Conservation (phyloP, 805 yeast species). For the Lipomyces lipofer region DNA sequence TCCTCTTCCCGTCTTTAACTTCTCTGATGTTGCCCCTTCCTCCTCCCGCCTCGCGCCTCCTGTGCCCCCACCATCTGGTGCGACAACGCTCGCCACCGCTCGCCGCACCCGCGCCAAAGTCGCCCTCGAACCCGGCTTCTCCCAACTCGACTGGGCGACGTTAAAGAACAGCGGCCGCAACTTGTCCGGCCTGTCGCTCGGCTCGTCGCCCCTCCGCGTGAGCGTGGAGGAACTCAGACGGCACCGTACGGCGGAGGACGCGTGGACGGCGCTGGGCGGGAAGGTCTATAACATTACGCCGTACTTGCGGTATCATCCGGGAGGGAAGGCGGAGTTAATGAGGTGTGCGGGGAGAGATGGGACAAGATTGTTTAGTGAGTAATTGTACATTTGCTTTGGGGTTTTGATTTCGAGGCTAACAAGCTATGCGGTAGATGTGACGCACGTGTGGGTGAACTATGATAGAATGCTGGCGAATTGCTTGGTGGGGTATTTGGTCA, state of each 20-base stretch:
- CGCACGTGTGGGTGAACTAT: conserved; percentile 76
- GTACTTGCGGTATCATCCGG: conserved; percentile 87
- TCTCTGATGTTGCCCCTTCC: background rate
- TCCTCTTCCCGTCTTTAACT: conserved; percentile 11
- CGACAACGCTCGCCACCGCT: conserved; percentile 3
- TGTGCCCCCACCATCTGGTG: background rate
- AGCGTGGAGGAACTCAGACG: conserved; percentile 56
- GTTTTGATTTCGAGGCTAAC: conserved; percentile 26
- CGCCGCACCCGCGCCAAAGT: conserved; percentile 52
- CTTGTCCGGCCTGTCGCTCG: conserved; percentile 43
- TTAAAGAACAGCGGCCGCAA: conserved; percentile 51
- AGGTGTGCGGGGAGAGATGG: conserved; percentile 84
- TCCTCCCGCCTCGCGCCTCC: background rate
- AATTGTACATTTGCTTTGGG: conserved; percentile 40
- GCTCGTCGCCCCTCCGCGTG: conserved; percentile 33
- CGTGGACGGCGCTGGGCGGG: conserved; percentile 81
- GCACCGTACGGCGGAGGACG: conserved; percentile 65
- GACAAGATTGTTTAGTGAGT: conserved; percentile 66
- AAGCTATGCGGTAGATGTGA: conserved; percentile 19
- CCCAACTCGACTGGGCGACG: conserved; percentile 85
- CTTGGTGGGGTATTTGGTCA: conserved; percentile 57
- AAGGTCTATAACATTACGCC: conserved; percentile 85
- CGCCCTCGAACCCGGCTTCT: conserved; percentile 70
- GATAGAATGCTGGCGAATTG: conserved; percentile 81
- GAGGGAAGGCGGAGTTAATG: conserved; percentile 78